Percentiles rank a stretch among this genome's conserved stretches.
These are phyloP conservation scores for Przewalskia tangutica DNA, from an alignment of 257 asterid genomes.

Conservation along the genomic window DNA sequence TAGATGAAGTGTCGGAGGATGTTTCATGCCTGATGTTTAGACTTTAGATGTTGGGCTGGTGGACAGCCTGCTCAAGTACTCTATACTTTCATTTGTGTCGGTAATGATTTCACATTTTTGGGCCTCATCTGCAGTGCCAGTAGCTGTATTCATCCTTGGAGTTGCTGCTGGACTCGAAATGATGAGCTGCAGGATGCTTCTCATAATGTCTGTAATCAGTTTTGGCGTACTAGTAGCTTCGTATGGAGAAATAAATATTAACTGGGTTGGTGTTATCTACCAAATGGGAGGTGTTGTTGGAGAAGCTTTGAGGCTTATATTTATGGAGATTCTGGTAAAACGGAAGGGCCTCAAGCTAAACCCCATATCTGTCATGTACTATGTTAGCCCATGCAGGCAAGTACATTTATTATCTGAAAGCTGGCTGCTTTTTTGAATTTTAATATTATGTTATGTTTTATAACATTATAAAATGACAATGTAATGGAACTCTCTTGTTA, in stretches of 20 bases:
- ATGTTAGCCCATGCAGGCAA: constrained; percentile 34
- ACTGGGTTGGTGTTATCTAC: constrained; percentile 95
- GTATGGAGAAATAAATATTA: constrained; percentile 80
- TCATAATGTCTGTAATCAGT: constrained; percentile 93
- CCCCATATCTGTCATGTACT: constrained; percentile 51
- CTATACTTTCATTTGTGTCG: neutral
- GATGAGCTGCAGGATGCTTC: constrained; percentile 90
- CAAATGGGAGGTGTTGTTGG: constrained; percentile 67
- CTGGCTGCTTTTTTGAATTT: neutral
- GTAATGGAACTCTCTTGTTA: constrained; percentile 5
- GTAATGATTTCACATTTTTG: constrained; percentile 3
- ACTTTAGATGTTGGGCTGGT: neutral
- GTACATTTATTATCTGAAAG: constrained; percentile 3
- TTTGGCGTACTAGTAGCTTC: constrained; percentile 91
- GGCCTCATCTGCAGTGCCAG: constrained; percentile 70
- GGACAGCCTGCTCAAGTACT: neutral
- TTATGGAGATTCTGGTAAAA: constrained; percentile 15
- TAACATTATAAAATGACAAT: neutral
- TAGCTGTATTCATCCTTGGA: constrained; percentile 93
- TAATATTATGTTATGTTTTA: neutral
- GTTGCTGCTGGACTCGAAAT: constrained; percentile 91
- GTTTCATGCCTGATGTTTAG: neutral
- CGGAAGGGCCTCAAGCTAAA: constrained; percentile 15
- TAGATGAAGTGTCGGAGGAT: neutral
- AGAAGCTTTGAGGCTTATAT: constrained; percentile 14